Conservation (phyloP, 1,284 basidiomycete genomes). For the Ganoderma multipileum region DNA sequence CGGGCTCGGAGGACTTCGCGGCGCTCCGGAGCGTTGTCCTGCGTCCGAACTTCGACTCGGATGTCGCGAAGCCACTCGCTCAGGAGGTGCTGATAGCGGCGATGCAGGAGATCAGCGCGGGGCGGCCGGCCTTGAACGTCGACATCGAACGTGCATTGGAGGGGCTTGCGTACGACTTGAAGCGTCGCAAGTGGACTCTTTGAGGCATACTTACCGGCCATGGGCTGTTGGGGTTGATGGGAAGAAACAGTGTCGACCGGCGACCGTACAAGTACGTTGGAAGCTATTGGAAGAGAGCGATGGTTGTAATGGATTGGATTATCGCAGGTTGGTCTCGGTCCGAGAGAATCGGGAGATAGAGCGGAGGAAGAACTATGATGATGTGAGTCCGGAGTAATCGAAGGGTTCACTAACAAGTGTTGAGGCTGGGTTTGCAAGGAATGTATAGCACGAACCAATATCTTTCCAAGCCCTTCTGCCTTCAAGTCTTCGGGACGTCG, state of each 20-base stretch:
- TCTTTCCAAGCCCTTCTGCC: neutral
- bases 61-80: neutral
- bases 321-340: neutral
- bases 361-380: neutral
- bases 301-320: neutral
- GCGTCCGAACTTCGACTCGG: neutral
- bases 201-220: neutral
- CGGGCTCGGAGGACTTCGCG: neutral
- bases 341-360: neutral
- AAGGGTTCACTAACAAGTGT: neutral
- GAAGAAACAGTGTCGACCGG: neutral
- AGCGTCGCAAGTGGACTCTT: neutral
- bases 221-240: neutral
- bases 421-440: neutral
- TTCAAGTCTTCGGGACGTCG: neutral
- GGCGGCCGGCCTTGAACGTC: neutral
- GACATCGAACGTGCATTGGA: neutral
- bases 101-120: neutral
- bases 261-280: neutral
- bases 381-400: neutral
- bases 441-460: neutral
- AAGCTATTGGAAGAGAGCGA: neutral
- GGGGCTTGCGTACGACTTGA: neutral
- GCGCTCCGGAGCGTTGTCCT: neutral
- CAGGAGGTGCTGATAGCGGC: neutral